Evolutionary conservation across 345 rosid species (phyloP).

Genomic region (Populus nigra): DNA sequence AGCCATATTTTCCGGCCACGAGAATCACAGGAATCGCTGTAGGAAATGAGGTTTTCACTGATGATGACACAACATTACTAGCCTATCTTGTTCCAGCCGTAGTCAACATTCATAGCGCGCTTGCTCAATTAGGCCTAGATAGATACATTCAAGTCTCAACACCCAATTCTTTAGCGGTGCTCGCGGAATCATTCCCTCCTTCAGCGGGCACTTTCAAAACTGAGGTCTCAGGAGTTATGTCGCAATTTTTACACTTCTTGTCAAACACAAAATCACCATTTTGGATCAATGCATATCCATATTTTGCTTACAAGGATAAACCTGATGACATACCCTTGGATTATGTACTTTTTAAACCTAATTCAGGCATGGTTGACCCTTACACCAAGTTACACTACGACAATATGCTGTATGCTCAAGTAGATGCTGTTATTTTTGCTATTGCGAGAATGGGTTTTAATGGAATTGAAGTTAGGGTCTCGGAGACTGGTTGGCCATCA

Average conservation of each 20-base stretch:
- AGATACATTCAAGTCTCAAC: slow-evolving; percentile 70
- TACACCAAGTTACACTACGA: slow-evolving; percentile 69
- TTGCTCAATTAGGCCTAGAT: slow-evolving; percentile 67
- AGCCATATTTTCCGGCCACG: slow-evolving; percentile 28
- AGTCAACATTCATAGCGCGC: slow-evolving; percentile 65
- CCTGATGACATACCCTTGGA: slow-evolving; percentile 62
- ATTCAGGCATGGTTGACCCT: slow-evolving; percentile 81
- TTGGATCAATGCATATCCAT: slow-evolving; percentile 96
- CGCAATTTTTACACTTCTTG: slow-evolving; percentile 59
- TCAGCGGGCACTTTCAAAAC: slow-evolving; percentile 75
- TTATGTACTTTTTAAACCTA: slow-evolving; percentile 82
- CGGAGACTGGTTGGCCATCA: slow-evolving; percentile 98
- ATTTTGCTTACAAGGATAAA: slow-evolving; percentile 82
- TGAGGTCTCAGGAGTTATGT: slow-evolving; percentile 52
- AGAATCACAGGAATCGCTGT: slow-evolving; percentile 30
- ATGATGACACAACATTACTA: slow-evolving; percentile 12
- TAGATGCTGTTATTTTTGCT: slow-evolving; percentile 75
- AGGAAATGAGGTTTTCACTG: slow-evolving; percentile 30
- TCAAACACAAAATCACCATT: slow-evolving; percentile 57
- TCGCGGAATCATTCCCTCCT: slow-evolving; percentile 78
- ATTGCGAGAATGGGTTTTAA: slow-evolving; percentile 60
- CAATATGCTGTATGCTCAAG: slow-evolving; percentile 95
- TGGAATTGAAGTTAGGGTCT: slow-evolving; percentile 70
- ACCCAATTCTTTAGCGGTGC: slow-evolving; percentile 67
- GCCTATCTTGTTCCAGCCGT: slow-evolving; percentile 64